These are phyloP conservation scores for Oryza glumipatula DNA, from an alignment of 176 grass and related monocot species.

Conservation along the genomic window DNA sequence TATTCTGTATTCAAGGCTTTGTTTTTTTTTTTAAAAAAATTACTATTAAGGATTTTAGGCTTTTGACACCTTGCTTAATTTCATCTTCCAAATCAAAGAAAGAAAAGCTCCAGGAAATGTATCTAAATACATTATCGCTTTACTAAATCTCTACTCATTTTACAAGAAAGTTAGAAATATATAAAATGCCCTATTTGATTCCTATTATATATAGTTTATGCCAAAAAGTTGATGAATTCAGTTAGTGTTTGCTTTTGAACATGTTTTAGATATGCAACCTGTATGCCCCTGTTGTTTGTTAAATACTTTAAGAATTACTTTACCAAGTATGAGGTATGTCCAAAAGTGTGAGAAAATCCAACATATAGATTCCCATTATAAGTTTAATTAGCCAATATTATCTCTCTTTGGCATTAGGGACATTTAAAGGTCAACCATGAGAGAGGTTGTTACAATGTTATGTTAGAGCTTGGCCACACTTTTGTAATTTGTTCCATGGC, in stretches of 20 bases:
- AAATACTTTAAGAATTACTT: neutral
- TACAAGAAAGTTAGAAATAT: neutral
- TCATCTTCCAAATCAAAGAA: neutral
- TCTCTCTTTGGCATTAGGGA: neutral
- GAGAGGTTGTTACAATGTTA: neutral
- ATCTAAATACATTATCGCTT: neutral
- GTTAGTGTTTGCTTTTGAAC: neutral
- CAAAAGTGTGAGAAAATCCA: neutral
- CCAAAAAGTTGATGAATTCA: neutral
- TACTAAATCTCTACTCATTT: neutral
- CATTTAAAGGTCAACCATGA: neutral
- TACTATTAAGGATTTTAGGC: neutral
- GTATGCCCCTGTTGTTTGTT: neutral
- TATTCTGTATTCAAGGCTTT: neutral
- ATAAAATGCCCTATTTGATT: neutral
- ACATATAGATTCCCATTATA: neutral
- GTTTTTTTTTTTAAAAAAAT: neutral
- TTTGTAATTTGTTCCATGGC: neutral
- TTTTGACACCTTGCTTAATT: constrained; percentile 3
- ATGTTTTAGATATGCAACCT: neutral
- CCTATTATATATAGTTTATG: neutral
- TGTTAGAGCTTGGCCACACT: neutral
- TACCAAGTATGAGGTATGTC: neutral
- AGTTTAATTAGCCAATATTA: neutral
- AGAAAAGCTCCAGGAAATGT: neutral